phyloP scores from a whole-genome alignment of 1,284 basidiomycete species.

The Wolfiporia cocos region DNA sequence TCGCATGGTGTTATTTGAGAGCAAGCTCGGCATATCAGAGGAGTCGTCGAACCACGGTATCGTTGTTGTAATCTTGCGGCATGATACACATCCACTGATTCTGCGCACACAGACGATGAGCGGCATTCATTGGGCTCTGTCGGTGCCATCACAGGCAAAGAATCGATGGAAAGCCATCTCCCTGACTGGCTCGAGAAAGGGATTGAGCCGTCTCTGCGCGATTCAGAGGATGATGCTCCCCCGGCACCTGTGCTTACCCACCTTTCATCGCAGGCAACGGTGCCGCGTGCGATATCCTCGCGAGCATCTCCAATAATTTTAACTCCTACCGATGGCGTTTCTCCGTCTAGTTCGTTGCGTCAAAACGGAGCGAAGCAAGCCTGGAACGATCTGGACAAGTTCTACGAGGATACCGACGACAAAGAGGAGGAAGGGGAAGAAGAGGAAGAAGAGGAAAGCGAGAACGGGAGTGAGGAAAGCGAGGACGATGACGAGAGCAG shows the following conservation, averaged over 20 bases:
- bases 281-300: constrained; percentile 19
- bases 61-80: background rate
- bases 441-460: constrained; percentile 21
- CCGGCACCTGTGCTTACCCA: constrained; percentile 18
- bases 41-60: constrained; percentile 11
- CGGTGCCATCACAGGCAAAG: constrained; percentile 44
- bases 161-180: constrained; percentile 31
- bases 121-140: constrained; percentile 51
- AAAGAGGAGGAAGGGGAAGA: constrained; percentile 27
- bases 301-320: constrained; percentile 40
- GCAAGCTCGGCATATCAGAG: constrained; percentile 47
- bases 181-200: constrained; percentile 35
- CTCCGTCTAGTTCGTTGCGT: constrained; percentile 34
- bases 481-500: constrained; percentile 17
- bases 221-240: constrained; percentile 50
- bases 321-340: constrained; percentile 41
- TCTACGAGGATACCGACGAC: constrained; percentile 49
- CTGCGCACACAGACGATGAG: constrained; percentile 29
- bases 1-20: constrained; percentile 70
- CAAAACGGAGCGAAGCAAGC: constrained; percentile 34
- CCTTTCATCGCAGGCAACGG: constrained; percentile 13
- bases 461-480: constrained; percentile 17
- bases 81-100: background rate
- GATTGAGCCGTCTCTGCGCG: constrained; percentile 28
- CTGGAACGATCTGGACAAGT: constrained; percentile 63